These are phyloP conservation scores for Hanseniaspora jakobsenii DNA, from an alignment of 805 yeast genomes.

Conservation along the genomic window DNA sequence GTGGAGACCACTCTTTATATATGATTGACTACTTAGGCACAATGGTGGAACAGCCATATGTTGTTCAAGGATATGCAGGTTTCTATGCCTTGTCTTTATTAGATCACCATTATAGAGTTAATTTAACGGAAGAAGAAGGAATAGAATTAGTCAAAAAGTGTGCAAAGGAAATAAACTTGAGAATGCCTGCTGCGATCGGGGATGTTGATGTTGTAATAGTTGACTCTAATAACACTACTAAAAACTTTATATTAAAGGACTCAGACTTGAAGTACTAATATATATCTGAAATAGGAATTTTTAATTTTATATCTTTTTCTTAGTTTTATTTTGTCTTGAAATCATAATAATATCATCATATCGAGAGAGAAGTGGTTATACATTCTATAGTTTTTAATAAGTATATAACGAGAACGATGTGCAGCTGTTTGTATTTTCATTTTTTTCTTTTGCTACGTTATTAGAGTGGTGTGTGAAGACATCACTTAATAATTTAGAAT, in stretches of 20 bases:
- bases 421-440: too few species aligned
- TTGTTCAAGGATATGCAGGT: constrained; percentile 98
- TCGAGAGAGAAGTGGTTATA: too few species aligned
- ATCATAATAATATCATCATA: too few species aligned
- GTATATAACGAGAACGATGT: too few species aligned
- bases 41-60: constrained; percentile 79
- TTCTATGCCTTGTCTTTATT: constrained; percentile 81
- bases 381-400: too few species aligned
- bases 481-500: too few species aligned
- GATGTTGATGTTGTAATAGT: constrained; percentile 14
- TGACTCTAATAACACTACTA: constrained; percentile 32
- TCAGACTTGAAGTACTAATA: constrained; percentile 3
- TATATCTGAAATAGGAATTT: background rate
- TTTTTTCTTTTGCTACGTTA: too few species aligned
- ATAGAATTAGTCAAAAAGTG: constrained; percentile 59
- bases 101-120: constrained; percentile 78
- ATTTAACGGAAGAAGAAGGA: constrained; percentile 68
- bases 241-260: constrained; percentile 4
- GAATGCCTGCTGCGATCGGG: constrained; percentile 48
- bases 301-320: background rate
- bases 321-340: background rate
- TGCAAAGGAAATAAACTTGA: constrained; percentile 60
- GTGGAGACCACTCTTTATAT: constrained; percentile 59
- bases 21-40: constrained; percentile 95
- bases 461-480: too few species aligned